Evolutionary conservation across 1,284 basidiomycete species (phyloP).

Genomic region (Sutorius eximius): DNA sequence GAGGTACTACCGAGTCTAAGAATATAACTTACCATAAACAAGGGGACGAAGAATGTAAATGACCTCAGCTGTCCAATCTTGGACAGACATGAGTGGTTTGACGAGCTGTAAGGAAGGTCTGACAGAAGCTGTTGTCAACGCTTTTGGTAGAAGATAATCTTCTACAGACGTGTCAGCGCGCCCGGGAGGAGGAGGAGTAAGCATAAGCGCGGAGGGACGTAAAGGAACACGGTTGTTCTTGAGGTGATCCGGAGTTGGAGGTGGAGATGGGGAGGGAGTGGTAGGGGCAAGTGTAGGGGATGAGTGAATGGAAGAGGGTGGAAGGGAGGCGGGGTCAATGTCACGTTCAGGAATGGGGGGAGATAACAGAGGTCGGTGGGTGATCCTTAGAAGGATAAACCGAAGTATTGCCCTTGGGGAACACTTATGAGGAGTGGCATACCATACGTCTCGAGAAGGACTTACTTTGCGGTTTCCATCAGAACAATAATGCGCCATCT

Average conservation of each 20-base stretch:
- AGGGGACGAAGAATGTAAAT: constrained; percentile 69
- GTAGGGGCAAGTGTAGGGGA: constrained; percentile 60
- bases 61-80: constrained; percentile 70
- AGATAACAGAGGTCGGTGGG: constrained; percentile 69
- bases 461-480: constrained; percentile 81
- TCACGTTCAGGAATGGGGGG: constrained; percentile 84
- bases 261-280: constrained; percentile 50
- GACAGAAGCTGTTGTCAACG: constrained; percentile 67
- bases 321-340: constrained; percentile 71
- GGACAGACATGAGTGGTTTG: constrained; percentile 55
- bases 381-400: constrained; percentile 67
- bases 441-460: constrained; percentile 10
- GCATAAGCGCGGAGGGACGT: constrained; percentile 50
- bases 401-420: constrained; percentile 66
- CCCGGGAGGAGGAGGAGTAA: constrained; percentile 51
- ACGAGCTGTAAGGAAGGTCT: constrained; percentile 67
- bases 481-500: constrained; percentile 73
- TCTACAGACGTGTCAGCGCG: constrained; percentile 60
- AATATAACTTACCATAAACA: constrained; percentile 60
- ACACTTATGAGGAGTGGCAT: constrained; percentile 7
- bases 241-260: constrained; percentile 69
- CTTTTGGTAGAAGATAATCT: constrained; percentile 78
- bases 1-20: constrained; percentile 13
- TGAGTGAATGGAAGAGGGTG: constrained; percentile 52
- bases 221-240: constrained; percentile 75